phyloP scores from a whole-genome alignment of 345 rosid genomes.

The Cardamine resedifolia region DNA sequence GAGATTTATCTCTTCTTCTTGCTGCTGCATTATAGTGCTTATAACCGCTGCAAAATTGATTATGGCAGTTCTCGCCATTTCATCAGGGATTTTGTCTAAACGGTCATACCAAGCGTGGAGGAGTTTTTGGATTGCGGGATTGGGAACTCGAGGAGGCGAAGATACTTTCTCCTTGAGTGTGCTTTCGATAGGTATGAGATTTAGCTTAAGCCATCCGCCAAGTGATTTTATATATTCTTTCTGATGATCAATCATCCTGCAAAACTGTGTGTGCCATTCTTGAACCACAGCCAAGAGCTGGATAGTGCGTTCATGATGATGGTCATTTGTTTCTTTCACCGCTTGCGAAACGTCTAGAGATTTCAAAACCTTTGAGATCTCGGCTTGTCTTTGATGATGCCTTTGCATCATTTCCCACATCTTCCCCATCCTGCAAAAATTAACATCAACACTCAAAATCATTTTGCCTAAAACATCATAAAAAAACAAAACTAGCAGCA shows the following conservation, averaged over 20 bases:
- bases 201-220: constrained; percentile 66
- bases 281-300: constrained; percentile 69
- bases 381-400: constrained; percentile 64
- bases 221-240: constrained; percentile 66
- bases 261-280: constrained; percentile 80
- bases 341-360: constrained; percentile 51
- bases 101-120: constrained; percentile 63
- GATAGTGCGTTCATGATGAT: constrained; percentile 66
- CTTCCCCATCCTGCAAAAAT: constrained; percentile 66
- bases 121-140: constrained; percentile 65
- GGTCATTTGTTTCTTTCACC: constrained; percentile 68
- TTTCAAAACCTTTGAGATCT: constrained; percentile 42
- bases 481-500: not conserved
- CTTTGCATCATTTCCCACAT: constrained; percentile 84
- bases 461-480: not conserved
- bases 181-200: constrained; percentile 89
- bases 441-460: not conserved
- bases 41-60: constrained; percentile 62
- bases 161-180: constrained; percentile 84
- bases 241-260: constrained; percentile 70
- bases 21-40: constrained; percentile 59
- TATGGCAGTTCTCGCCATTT: constrained; percentile 65
- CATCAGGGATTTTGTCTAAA: constrained; percentile 64
- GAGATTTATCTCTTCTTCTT: constrained; percentile 60
- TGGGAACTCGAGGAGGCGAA: constrained; percentile 71